Evolutionary conservation across 257 asterid species (phyloP), one percentile per base, ranked within the genome.

Genomic region (Sherardia arvensis): DNA sequence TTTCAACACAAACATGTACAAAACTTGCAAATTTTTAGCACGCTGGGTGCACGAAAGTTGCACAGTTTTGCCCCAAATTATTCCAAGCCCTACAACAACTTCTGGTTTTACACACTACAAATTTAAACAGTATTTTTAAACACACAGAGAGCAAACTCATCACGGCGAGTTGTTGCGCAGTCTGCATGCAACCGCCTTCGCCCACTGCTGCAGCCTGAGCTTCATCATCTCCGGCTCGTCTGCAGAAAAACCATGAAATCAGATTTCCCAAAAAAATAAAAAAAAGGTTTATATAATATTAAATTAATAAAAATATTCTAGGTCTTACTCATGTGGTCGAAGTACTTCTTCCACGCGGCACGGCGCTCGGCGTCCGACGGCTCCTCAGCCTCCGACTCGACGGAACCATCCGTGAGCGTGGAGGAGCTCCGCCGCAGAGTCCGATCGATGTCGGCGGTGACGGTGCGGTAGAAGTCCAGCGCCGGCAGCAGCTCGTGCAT

Each of bases 161-260:
- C 47, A 43, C 51, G 76, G 78, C 15, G 79, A 29, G 33, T 67
- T 79, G 33, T 67, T 79, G 9, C 83, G 87, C 67, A 79, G 83
- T 27, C 84, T 72, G 77, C 87, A 81, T 68, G 90, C 95, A 68
- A 90, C 97, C 72, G 83, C 82, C 69, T 84, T 82, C 54, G 95
- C 95, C 97, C 97, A 90, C 25, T 84, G 95, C 76, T 64, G 80
- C 78, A 90, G 62, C 45, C 78, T 80, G 54, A 73, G 66, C 75
- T 90, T 90, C 82, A 78, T 77, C 40, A 33, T 66, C 72, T 79
- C 78, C 58, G 87, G 86, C 18, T 70, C 69, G 14, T 56, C 70
- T 21, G 11, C 69, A 3, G 7, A 17, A 1, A 0, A 6, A 1
- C 55, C 25, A 48, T 12, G 2, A 12, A n/a, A n/a, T n/a, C n/a